phyloP scores from a whole-genome alignment of 225 moss, liverwort and hornwort species.

The Pleurozium schreberi region DNA sequence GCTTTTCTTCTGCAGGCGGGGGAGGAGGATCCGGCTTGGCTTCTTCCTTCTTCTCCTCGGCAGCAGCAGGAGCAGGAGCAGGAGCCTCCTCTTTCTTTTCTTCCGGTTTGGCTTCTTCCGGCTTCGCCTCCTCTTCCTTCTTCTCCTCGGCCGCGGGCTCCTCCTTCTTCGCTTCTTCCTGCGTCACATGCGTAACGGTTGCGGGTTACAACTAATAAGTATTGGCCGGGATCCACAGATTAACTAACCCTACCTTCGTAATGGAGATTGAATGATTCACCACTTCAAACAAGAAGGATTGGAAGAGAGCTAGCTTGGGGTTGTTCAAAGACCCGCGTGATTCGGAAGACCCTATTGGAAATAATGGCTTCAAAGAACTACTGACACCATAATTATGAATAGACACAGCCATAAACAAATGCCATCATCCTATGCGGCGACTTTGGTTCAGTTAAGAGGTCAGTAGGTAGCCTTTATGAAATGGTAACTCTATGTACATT shows the following conservation, averaged over 20 bases:
- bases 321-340: background rate
- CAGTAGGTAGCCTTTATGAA: no score
- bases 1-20: slow-evolving; percentile 1
- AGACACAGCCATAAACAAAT: background rate
- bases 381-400: background rate
- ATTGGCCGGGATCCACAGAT: no score
- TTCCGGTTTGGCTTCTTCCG: slow-evolving; percentile 7
- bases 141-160: background rate
- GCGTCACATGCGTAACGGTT: background rate
- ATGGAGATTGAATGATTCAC: background rate
- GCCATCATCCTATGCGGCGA: background rate
- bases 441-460: no score
- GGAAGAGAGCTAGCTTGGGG: no score
- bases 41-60: slow-evolving; percentile 4
- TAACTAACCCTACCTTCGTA: background rate
- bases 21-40: slow-evolving; percentile 7
- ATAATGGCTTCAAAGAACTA: background rate
- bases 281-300: background rate
- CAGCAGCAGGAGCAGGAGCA: background rate
- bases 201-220: background rate
- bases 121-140: background rate
- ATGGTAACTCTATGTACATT: background rate
- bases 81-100: slow-evolving; percentile 2
- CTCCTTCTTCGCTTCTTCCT: background rate
- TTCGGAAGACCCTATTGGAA: background rate